Conservation (phyloP, 2,329 filamentous ascomycete species). For the Hypoxylon rubiginosum region DNA sequence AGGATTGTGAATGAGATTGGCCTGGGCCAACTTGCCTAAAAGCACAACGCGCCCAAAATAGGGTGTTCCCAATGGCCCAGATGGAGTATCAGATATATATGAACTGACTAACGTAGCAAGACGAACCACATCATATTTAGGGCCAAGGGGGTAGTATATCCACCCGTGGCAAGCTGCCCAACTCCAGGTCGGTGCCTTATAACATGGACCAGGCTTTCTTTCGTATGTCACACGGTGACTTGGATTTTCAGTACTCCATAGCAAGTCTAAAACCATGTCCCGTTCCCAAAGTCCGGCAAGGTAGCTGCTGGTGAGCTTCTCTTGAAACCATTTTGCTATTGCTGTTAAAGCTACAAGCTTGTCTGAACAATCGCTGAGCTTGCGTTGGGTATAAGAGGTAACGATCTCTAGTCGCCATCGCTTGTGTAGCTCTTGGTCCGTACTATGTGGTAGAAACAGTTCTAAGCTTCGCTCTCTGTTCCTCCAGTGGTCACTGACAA, state of each 20-base stretch:
- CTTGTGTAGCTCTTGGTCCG: conserved; percentile 4
- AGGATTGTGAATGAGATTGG: neutral
- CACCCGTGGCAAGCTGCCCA: neutral
- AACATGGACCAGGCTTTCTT: neutral
- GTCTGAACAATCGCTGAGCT: conserved; percentile 1
- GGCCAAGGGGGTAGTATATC: neutral
- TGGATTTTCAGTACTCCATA: neutral
- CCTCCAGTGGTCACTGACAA: neutral
- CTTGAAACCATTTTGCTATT: neutral
- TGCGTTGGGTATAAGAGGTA: conserved; percentile 2
- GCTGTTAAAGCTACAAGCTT: neutral
- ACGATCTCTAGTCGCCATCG: conserved; percentile 18
- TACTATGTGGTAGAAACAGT: neutral
- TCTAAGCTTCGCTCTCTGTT: conserved; percentile 8
- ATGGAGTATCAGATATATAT: neutral
- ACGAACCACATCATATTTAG: neutral
- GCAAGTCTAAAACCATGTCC: neutral
- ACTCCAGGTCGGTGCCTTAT: conserved; percentile 2
- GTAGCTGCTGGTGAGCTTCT: neutral
- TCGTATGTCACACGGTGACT: neutral
- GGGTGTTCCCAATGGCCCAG: neutral
- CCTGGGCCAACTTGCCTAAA: neutral
- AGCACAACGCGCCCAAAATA: neutral
- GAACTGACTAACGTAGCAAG: conserved; percentile 1
- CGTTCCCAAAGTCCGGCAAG: conserved; percentile 2